Conservation (phyloP, 352 stramenopile genomes). For the Globisporangium middletonii region DNA sequence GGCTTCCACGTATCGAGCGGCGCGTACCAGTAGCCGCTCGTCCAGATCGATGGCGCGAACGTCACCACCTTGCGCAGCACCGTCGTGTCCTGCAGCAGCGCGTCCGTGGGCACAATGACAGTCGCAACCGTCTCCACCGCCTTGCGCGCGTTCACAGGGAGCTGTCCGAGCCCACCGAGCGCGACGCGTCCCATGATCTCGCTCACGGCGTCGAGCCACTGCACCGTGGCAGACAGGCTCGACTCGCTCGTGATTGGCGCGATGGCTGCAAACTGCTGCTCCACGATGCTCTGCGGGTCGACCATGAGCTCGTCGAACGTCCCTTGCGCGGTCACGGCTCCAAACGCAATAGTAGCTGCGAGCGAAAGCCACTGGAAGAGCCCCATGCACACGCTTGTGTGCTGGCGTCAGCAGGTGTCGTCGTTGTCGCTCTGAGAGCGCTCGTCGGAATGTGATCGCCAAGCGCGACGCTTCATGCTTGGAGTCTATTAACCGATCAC, state of each 20-base stretch:
- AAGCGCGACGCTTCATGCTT: too few species aligned
- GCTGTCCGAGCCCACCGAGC: constrained; percentile 24
- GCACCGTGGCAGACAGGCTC: constrained; percentile 8
- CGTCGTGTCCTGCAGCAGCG: constrained; percentile 17
- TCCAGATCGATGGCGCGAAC: constrained; percentile 42
- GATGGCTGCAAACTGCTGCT: constrained; percentile 30
- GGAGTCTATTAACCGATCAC: too few species aligned
- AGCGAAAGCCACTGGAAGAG: background rate
- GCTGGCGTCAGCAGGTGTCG: too few species aligned
- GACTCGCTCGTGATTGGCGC: constrained; percentile 21
- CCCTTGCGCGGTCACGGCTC: too few species aligned
- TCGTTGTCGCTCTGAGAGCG: too few species aligned
- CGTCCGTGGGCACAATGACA: constrained; percentile 15
- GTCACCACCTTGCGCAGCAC: constrained; percentile 29
- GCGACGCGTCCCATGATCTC: constrained; percentile 41
- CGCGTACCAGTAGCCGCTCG: constrained; percentile 47
- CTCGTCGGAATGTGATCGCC: too few species aligned
- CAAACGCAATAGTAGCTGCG: background rate
- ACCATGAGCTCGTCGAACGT: background rate
- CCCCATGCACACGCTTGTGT: background rate
- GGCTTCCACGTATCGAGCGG: constrained; percentile 29
- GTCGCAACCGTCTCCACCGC: constrained; percentile 29
- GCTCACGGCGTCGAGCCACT: constrained; percentile 32
- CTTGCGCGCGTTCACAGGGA: constrained; percentile 28
- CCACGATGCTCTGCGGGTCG: constrained; percentile 12